A percentile compares a stretch with the other conserved stretches of the same genome.
Conservation (phyloP, 192 early-diverging fungal genomes). For the Cladochytrium replicatum region DNA sequence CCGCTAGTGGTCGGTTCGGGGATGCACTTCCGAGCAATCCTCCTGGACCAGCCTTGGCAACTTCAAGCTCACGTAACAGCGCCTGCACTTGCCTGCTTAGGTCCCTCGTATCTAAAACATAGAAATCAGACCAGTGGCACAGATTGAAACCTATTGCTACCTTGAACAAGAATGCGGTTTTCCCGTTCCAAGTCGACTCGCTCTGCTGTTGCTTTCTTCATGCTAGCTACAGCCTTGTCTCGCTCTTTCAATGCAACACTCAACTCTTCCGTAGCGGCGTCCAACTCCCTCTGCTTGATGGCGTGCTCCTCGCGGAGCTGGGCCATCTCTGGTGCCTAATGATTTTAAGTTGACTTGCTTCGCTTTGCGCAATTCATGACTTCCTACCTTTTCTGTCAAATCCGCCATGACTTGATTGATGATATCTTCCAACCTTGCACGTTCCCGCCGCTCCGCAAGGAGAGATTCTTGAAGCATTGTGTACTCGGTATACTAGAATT, state of each 20-base stretch:
- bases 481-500: too few relatives aligned
- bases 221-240: background rate
- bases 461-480: too few relatives aligned
- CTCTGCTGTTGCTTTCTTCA: slow-evolving; percentile 2
- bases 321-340: slow-evolving; percentile 14
- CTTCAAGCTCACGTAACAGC: slow-evolving; percentile 11
- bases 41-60: slow-evolving; percentile 1
- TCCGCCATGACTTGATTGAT: slow-evolving; percentile 9
- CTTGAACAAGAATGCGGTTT: slow-evolving; percentile 8
- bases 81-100: slow-evolving; percentile 18
- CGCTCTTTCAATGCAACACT: background rate
- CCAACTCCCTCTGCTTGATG: slow-evolving; percentile 2
- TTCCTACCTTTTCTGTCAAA: slow-evolving; percentile 18
- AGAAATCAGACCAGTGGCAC: background rate
- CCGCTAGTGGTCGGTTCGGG: background rate
- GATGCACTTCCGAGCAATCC: background rate
- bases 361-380: slow-evolving; percentile 2
- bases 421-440: too few relatives aligned
- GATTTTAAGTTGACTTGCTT: slow-evolving; percentile 11
- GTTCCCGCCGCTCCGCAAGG: too few relatives aligned
- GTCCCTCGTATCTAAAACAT: slow-evolving; percentile 12
- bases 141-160: background rate
- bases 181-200: slow-evolving; percentile 6
- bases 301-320: slow-evolving; percentile 11
- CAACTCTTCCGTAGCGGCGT: slow-evolving; percentile 12